Conservation (phyloP, 192 early-diverging fungal genomes). For the Coemansia sp. region DNA sequence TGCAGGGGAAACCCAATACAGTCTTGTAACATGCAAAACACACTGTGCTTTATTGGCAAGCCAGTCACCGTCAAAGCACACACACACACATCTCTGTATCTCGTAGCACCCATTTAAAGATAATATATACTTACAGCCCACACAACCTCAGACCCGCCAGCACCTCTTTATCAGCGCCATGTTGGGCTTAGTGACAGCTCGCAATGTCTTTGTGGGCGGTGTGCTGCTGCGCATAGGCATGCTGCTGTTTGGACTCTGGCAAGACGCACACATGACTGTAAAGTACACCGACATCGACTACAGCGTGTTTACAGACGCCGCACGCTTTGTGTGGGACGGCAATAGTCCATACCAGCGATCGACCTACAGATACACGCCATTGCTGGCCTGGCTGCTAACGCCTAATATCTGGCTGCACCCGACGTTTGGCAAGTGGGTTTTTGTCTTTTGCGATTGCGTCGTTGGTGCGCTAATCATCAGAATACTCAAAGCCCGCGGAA, state of each 20-base stretch:
- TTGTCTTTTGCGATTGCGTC: conserved; percentile 74
- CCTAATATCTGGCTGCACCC: conserved; percentile 73
- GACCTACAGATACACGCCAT: conserved; percentile 96
- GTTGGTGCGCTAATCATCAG: conserved; percentile 66
- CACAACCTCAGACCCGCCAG: no score
- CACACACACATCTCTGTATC: no score
- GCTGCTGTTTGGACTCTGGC: conserved; percentile 81
- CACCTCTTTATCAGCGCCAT: no score
- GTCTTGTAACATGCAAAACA: no score
- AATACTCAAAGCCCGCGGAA: conserved; percentile 52
- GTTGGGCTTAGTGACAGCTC: conserved; percentile 24
- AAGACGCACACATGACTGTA: conserved; percentile 83
- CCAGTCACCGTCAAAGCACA: no score
- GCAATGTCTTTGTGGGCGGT: conserved; percentile 34
- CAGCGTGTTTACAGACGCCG: conserved; percentile 92
- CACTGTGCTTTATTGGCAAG: no score
- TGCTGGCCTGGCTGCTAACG: conserved; percentile 85
- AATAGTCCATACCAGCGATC: conserved; percentile 82
- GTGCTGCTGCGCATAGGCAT: conserved; percentile 61
- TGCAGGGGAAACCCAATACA: no score
- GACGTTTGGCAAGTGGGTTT: conserved; percentile 91
- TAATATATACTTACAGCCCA: no score
- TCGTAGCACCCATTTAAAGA: no score
- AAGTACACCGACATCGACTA: conserved; percentile 99
- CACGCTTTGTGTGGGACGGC: conserved; percentile 68